A percentile compares a stretch with the other conserved stretches of the same genome.
Evolutionary conservation across 805 yeast genomes (phyloP).

Genomic region (Ogataea neopini): DNA sequence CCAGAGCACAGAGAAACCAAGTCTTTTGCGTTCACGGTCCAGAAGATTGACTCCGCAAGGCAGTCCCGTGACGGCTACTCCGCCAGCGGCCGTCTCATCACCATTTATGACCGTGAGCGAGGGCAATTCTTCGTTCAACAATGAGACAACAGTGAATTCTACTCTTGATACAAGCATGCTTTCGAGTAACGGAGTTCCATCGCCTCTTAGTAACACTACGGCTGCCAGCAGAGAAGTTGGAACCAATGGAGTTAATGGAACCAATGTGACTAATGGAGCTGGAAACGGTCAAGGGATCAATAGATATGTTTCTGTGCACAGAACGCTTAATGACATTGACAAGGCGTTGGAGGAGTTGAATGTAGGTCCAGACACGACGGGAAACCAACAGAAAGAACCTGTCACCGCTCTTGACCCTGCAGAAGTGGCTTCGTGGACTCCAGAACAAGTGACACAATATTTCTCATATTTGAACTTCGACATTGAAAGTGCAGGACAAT

Average conservation of each 20-base stretch:
- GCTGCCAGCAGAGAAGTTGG: conserved; percentile 4
- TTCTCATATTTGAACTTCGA: conserved; percentile 76
- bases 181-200: conserved; percentile 10
- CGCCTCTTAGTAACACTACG: conserved; percentile 2
- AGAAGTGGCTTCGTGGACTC: conserved; percentile 69
- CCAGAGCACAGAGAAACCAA: conserved; percentile 31
- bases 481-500: conserved; percentile 69
- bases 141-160: conserved; percentile 13
- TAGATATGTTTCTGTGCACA: conserved; percentile 44
- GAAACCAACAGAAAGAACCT: neutral
- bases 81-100: conserved; percentile 10
- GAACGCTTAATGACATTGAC: conserved; percentile 71
- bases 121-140: conserved; percentile 4
- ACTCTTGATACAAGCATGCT: conserved; percentile 13
- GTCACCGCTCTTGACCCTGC: conserved; percentile 41
- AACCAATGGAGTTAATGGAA: neutral
- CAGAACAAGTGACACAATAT: conserved; percentile 80
- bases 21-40: conserved; percentile 58
- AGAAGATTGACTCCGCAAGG: conserved; percentile 43
- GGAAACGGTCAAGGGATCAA: neutral
- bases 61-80: conserved; percentile 26
- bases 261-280: no score
- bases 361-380: conserved; percentile 7
- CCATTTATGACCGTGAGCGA: conserved; percentile 12
- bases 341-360: conserved; percentile 67